Evolutionary conservation across 352 stramenopile species (phyloP), one percentile per base, ranked within the genome.

Genomic region (Globisporangium spiculum): DNA sequence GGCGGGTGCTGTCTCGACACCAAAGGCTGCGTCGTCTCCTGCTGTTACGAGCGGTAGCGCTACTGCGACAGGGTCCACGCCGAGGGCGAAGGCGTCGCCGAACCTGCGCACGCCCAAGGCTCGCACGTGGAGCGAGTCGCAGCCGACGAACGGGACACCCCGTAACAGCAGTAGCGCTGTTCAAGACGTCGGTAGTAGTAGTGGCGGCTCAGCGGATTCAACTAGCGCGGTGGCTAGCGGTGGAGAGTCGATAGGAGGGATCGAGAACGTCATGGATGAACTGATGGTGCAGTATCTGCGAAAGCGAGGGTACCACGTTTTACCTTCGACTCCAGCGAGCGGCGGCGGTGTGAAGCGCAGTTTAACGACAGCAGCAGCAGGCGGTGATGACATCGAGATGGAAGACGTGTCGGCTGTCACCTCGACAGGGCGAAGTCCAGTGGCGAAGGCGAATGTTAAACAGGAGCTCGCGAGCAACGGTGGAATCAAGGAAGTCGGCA

Each of bases 211-310:
- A 4, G 4, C 4, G 4, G 30, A 32, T 32, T 4, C 4, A 32
- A 4, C 30, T 32, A 32, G 27, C 32, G 24, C 34, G 24, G 58
- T 6, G 30, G 34, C 1, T 54, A 27, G 12, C 26, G 20, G 20
- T 54, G 22, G 58, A 46, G 26, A 38, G 10, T 18, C 38, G 38
- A 46, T 12, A 6, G 24, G 26, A 54, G 18, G 41, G 54, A 66
- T 71, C 44, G 70, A 67, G 36, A 64, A 64, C 58, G 69, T 85
- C 63, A 89, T 90, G 80, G 84, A 92, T 67, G 73, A 90, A 64
- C 73, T 92, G 24, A 66, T 92, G 79, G 72, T 87, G 54, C 78
- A 91, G 74, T 92, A 91, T 72, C 71, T 92, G 58, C 76, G 80
- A 57, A 71, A 74, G 14, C 65, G 78, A 53, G 84, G 84, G 1